A percentile compares a stretch with the other conserved stretches of the same genome.
Conservation (phyloP, 352 stramenopile genomes). For the Blastocystis sp. region DNA sequence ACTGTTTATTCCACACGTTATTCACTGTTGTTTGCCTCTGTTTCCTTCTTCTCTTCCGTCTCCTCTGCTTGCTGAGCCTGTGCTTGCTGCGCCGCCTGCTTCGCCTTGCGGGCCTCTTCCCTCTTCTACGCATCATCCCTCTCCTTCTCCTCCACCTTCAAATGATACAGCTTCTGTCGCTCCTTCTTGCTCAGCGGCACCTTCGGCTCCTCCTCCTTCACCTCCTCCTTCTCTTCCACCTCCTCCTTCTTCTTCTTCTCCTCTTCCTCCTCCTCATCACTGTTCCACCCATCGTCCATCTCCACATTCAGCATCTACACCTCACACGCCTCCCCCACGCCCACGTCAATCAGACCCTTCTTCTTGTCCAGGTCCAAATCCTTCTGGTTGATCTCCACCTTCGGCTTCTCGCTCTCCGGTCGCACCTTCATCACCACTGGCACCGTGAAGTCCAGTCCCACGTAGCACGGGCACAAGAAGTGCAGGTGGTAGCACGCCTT, state of each 20-base stretch:
- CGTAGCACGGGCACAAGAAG: constrained; percentile 21
- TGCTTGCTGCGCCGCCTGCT: background rate
- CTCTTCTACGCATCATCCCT: constrained; percentile 2
- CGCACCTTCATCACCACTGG: background rate
- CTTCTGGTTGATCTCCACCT: constrained; percentile 45
- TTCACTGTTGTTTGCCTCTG: background rate
- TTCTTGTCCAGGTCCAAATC: constrained; percentile 47
- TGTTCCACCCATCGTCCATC: constrained; percentile 29
- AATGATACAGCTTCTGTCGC: constrained; percentile 4
- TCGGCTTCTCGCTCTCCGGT: background rate
- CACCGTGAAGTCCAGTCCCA: constrained; percentile 52
- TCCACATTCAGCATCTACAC: constrained; percentile 52
- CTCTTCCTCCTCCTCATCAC: constrained; percentile 27
- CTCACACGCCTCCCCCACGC: background rate
- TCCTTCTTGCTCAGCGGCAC: constrained; percentile 18
- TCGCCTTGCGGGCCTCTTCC: constrained; percentile 32
- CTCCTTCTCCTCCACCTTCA: background rate
- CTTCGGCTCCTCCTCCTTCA: background rate
- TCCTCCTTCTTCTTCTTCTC: background rate
- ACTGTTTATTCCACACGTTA: background rate
- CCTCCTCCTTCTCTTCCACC: background rate
- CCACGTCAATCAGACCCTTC: constrained; percentile 45
- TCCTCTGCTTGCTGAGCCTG: background rate
- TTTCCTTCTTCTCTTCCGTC: background rate
- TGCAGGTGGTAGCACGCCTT: constrained; percentile 17